Evolutionary conservation across 164 flowering plant genomes (phyloP).

Genomic region (Buxus sempervirens): DNA sequence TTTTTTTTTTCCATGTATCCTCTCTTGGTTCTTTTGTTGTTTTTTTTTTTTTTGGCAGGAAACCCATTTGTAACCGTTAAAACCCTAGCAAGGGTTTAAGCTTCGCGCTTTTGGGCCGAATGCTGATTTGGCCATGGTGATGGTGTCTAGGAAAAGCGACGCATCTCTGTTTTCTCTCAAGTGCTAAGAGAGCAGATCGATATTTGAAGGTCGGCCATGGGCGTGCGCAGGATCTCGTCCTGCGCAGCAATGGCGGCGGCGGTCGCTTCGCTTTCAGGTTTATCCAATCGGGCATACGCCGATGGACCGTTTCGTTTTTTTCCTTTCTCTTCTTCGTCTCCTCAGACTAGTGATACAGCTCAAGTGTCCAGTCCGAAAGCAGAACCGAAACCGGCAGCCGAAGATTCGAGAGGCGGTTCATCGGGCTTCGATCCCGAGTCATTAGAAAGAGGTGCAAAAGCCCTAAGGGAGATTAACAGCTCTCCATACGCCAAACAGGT

Average conservation of each 20-base stretch:
- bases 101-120: background rate
- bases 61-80: background rate
- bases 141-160: too few species aligned
- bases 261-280: slow-evolving; percentile 27
- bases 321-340: slow-evolving; percentile 33
- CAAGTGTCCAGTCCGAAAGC: slow-evolving; percentile 17
- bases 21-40: too few species aligned
- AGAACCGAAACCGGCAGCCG: slow-evolving; percentile 27
- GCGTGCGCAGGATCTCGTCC: slow-evolving; percentile 32
- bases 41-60: too few species aligned
- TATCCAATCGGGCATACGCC: slow-evolving; percentile 33
- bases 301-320: slow-evolving; percentile 47
- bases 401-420: slow-evolving; percentile 37
- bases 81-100: background rate
- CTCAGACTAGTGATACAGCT: slow-evolving; percentile 20
- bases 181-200: background rate
- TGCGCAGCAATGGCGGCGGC: slow-evolving; percentile 42
- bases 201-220: slow-evolving; percentile 18
- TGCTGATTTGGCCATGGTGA: background rate
- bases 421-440: slow-evolving; percentile 64
- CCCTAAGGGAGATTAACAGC: slow-evolving; percentile 64
- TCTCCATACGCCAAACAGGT: slow-evolving; percentile 62
- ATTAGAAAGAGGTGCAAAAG: slow-evolving; percentile 75
- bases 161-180: background rate
- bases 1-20: too few species aligned